Conservation (phyloP, 225 moss, liverwort and hornwort species). For the Asterella californica region DNA sequence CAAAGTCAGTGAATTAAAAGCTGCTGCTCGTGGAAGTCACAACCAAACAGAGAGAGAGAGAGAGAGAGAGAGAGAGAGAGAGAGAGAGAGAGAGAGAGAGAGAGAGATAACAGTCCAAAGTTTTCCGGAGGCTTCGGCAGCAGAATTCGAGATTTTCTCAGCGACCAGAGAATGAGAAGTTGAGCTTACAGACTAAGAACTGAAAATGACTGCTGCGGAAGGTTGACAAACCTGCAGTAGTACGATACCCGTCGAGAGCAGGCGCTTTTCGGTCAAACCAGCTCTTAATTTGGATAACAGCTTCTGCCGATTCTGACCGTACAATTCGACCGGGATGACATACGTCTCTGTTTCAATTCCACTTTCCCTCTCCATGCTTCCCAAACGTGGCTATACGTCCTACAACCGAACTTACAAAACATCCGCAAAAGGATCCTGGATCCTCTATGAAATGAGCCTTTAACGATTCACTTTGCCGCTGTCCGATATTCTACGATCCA, state of each 20-base stretch:
- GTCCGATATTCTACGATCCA: too few relatives aligned
- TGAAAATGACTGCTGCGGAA: background rate
- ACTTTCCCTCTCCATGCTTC: background rate
- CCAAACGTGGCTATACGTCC: background rate
- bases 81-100: too few relatives aligned
- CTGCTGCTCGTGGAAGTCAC: too few relatives aligned
- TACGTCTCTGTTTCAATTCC: background rate
- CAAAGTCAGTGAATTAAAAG: too few relatives aligned
- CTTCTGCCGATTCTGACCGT: constrained; percentile 61
- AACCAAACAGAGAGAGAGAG: background rate
- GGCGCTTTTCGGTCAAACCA: constrained; percentile 34
- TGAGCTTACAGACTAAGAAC: background rate
- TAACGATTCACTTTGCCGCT: too few relatives aligned
- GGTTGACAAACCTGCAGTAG: constrained; percentile 41
- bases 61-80: too few relatives aligned
- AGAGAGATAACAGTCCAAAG: too few relatives aligned
- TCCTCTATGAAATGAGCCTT: too few relatives aligned
- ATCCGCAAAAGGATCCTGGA: too few relatives aligned
- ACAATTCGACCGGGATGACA: constrained; percentile 54
- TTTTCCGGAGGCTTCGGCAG: background rate
- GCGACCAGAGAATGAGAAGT: background rate
- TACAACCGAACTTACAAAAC: too few relatives aligned
- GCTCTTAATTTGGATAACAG: constrained; percentile 44
- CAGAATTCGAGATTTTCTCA: background rate
- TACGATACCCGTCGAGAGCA: constrained; percentile 39